Base-by-base conservation (phyloP, 1,139 yeast genomes). In the Yamadazyma kanchanaburiensis region DNA sequence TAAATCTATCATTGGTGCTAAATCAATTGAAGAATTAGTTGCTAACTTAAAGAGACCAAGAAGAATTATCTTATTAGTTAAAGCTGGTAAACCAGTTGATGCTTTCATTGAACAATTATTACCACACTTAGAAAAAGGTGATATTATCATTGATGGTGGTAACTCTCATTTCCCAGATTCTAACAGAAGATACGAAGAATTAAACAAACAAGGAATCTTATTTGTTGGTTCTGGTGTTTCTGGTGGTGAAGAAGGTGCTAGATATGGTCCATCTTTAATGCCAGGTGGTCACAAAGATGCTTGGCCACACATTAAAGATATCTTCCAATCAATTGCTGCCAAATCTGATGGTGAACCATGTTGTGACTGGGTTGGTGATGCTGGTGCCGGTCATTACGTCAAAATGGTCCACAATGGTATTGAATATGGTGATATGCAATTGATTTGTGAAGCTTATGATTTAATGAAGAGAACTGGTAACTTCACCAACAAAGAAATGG, bases 201-300 rank as follows among this genome's bases (percentile, higher is more conserved):
- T 91, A 62, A 80, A 85, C 65, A 68, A 66, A 41, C 80, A 89
- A 75, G 97, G 95, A 30, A 80, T 89, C 57, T 72, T 80, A 47
- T 91, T 88, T 53, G 98, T 91, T 45, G 98, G 98, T 54, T 87
- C 96, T 43, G 98, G 98, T 83, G 98, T 91, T 45, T 91, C 97
- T 51, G 98, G 98, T 70, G 98, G 98, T 74, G 98, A 91, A 71
- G 98, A 91, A 66, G 98, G 98, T 77, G 98, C 98, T 53, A 87
- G 98, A 73, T 77, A 85, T 65, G 98, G 98, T 59, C 98, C 98
- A 42, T 89, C 97, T 44, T 77, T 91, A 68, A 91, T 91, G 98
- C 98, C 98, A 50, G 98, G 98, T 80, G 98, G 98, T 60, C 85
- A 88, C 61, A 77, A 73, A 49, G 96, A 85, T 53, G 98, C 98